Conservation (phyloP, 768 basidiomycete species). For the Mycena amicta region DNA sequence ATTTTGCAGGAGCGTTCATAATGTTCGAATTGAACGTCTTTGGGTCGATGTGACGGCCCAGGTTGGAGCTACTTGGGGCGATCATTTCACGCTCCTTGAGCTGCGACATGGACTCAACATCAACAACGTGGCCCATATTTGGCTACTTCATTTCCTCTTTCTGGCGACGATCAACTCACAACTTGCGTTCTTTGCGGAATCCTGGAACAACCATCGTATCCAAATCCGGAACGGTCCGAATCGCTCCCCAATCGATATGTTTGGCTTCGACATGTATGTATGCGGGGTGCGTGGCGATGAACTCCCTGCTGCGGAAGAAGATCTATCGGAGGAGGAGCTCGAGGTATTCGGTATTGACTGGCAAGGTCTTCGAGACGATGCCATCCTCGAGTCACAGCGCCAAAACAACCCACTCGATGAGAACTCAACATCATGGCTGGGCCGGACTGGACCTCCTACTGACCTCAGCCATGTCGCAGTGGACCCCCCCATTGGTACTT, state of each 20-base stretch:
- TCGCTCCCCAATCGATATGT: constrained; percentile 31
- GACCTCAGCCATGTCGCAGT: constrained; percentile 11
- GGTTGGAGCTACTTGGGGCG: constrained; percentile 38
- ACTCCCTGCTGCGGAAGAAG: background rate
- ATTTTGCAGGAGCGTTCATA: constrained; percentile 38
- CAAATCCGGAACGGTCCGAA: constrained; percentile 16
- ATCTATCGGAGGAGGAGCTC: constrained; percentile 4
- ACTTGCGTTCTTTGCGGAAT: constrained; percentile 27
- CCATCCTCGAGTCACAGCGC: background rate
- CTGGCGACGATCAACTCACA: constrained; percentile 34
- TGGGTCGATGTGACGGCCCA: constrained; percentile 39
- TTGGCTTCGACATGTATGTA: constrained; percentile 32
- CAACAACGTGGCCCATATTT: constrained; percentile 34
- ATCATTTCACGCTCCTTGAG: constrained; percentile 38
- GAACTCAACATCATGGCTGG: constrained; percentile 4
- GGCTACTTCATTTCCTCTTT: constrained; percentile 43
- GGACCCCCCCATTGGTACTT: background rate
- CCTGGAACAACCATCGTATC: constrained; percentile 39
- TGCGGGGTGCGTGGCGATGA: constrained; percentile 28
- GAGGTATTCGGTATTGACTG: constrained; percentile 16
- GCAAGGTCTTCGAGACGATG: constrained; percentile 9
- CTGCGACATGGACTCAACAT: constrained; percentile 28
- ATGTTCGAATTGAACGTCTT: constrained; percentile 39
- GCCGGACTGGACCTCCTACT: constrained; percentile 3
- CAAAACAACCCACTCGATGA: constrained; percentile 4